Evolutionary conservation across 139 green algal species (phyloP).

Genomic region (Nannochloris sp.): DNA sequence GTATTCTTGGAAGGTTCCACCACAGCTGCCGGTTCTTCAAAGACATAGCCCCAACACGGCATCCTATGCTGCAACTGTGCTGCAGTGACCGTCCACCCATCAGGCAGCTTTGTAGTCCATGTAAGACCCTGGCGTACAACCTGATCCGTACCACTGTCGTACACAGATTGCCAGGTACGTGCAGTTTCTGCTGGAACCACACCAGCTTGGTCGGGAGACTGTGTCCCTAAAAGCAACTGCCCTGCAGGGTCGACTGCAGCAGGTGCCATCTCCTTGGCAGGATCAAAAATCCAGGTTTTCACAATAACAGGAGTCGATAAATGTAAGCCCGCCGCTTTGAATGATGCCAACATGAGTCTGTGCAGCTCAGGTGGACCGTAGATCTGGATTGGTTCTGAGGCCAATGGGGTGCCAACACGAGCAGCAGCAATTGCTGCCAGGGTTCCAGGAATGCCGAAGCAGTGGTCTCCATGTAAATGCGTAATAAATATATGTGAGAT

Average conservation of each 20-base stretch:
- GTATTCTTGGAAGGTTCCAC: slow-evolving; percentile 9
- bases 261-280: not conserved
- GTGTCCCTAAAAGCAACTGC: slow-evolving; percentile 7
- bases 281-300: slow-evolving; percentile 27
- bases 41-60: slow-evolving; percentile 76
- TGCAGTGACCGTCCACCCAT: slow-evolving; percentile 23
- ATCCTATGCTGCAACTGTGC: slow-evolving; percentile 78
- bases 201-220: slow-evolving; percentile 15
- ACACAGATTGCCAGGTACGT: slow-evolving; percentile 10
- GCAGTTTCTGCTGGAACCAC: slow-evolving; percentile 2
- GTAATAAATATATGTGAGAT: slow-evolving; percentile 77
- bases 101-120: slow-evolving; percentile 24
- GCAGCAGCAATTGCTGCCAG: slow-evolving; percentile 1
- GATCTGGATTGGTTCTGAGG: slow-evolving; percentile 24
- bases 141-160: slow-evolving; percentile 17
- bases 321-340: slow-evolving; percentile 2
- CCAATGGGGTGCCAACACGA: slow-evolving; percentile 22
- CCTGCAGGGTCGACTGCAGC: not conserved
- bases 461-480: slow-evolving; percentile 95
- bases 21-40: slow-evolving; percentile 35
- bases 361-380: slow-evolving; percentile 42
- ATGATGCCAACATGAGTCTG: slow-evolving; percentile 19
- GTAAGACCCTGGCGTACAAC: slow-evolving; percentile 22
- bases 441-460: slow-evolving; percentile 77
- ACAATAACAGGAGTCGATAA: slow-evolving; percentile 33